Evolutionary conservation across 208 protist genomes (phyloP).

Genomic region (Leishmania amazonensis): DNA sequence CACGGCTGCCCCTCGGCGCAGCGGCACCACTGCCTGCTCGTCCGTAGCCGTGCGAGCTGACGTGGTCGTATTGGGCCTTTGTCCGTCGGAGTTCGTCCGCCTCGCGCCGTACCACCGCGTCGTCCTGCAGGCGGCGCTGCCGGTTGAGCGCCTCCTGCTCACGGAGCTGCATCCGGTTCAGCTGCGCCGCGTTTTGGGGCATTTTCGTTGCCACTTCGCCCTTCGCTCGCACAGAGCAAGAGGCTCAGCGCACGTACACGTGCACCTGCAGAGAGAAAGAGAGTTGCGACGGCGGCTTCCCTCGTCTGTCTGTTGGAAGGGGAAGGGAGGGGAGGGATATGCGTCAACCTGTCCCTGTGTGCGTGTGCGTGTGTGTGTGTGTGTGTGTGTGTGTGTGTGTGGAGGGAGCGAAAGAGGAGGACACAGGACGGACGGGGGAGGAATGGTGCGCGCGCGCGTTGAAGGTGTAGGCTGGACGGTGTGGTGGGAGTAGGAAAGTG

Average conservation of each 20-base stretch:
- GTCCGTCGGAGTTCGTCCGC: slow-evolving; percentile 37
- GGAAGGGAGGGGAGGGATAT: background rate
- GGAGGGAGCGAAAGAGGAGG: background rate
- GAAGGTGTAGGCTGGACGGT: background rate
- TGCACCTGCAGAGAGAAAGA: background rate
- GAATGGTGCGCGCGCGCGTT: background rate
- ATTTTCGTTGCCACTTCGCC: slow-evolving; percentile 14
- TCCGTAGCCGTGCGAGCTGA: slow-evolving; percentile 67
- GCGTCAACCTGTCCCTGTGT: background rate
- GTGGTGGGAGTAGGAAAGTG: background rate
- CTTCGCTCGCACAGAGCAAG: background rate
- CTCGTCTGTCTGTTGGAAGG: background rate
- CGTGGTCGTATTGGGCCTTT: slow-evolving; percentile 68
- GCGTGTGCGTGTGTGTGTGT: slow-evolving; percentile 10
- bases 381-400: background rate
- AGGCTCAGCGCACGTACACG: background rate
- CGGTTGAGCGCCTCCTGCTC: slow-evolving; percentile 88
- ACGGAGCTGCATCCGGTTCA: slow-evolving; percentile 80
- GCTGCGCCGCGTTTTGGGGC: slow-evolving; percentile 59
- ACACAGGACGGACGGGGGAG: background rate
- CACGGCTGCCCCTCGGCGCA: background rate
- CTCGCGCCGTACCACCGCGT: slow-evolving; percentile 37
- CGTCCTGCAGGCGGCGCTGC: slow-evolving; percentile 56
- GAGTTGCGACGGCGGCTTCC: background rate
- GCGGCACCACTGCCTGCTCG: slow-evolving; percentile 2